Conservation (phyloP, 495 filamentous ascomycete genomes). For the Ramalina intermedia region DNA sequence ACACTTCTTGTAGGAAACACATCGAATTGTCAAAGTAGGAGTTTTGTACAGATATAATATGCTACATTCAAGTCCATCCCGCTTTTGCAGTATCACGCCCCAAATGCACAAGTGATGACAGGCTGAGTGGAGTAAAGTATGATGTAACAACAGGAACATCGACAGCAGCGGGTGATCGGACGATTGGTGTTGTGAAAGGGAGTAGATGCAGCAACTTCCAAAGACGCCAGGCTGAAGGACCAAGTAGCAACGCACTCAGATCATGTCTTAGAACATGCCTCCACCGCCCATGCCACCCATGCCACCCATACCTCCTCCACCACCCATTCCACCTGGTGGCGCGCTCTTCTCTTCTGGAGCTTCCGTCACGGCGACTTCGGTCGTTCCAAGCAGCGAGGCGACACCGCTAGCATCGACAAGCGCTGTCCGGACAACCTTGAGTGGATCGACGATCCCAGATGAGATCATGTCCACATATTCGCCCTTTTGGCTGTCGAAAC, state of each 20-base stretch:
- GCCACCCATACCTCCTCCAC: slow-evolving; percentile 45
- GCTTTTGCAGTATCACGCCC: slow-evolving; percentile 12
- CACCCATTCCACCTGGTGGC: slow-evolving; percentile 45
- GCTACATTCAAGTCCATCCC: slow-evolving; percentile 5
- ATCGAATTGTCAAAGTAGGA: slow-evolving; percentile 2
- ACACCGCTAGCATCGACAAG: slow-evolving; percentile 92
- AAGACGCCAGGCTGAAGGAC: slow-evolving; percentile 1
- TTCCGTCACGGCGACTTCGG: slow-evolving; percentile 93
- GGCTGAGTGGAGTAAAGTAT: slow-evolving; percentile 15
- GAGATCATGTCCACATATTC: slow-evolving; percentile 98
- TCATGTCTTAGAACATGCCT: slow-evolving; percentile 25
- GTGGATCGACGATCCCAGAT: slow-evolving; percentile 90
- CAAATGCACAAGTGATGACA: slow-evolving; percentile 1
- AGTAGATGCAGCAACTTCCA: not conserved
- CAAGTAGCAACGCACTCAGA: not conserved
- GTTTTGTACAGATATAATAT: slow-evolving; percentile 11
- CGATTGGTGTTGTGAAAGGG: too few species aligned
- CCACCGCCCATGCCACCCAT: slow-evolving; percentile 64
- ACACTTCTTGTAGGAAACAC: not conserved
- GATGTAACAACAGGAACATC: slow-evolving; percentile 1
- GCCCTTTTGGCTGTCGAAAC: slow-evolving; percentile 88
- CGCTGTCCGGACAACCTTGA: slow-evolving; percentile 97
- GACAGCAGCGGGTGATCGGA: not conserved
- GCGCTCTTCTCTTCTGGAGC: slow-evolving; percentile 82
- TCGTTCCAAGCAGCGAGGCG: slow-evolving; percentile 91